Conservation (phyloP, 352 stramenopile genomes). For the Phytophthora sp. region DNA sequence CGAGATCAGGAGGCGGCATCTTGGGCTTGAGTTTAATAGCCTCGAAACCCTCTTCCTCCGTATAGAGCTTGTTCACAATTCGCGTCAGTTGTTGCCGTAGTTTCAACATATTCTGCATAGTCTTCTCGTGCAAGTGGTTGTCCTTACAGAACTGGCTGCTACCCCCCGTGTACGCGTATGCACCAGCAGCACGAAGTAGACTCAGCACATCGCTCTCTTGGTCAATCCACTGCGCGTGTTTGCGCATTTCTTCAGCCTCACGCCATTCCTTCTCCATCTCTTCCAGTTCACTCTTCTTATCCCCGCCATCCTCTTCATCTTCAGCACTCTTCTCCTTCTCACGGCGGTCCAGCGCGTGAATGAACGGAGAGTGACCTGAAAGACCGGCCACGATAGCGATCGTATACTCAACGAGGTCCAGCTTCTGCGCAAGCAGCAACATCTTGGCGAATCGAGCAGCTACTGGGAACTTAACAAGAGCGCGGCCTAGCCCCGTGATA, state of each 20-base stretch:
- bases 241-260: constrained; percentile 73
- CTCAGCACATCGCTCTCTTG: constrained; percentile 85
- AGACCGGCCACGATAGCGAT: constrained; percentile 83
- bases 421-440: constrained; percentile 81
- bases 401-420: constrained; percentile 77
- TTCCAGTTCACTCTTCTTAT: constrained; percentile 49
- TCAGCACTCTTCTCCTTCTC: constrained; percentile 48
- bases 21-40: constrained; percentile 59
- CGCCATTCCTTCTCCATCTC: constrained; percentile 81
- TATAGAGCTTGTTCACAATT: constrained; percentile 80
- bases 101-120: constrained; percentile 89
- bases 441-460: constrained; percentile 91
- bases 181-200: constrained; percentile 74
- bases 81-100: constrained; percentile 82
- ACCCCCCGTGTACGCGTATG: constrained; percentile 76
- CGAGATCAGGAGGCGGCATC: constrained; percentile 69
- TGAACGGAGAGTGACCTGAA: constrained; percentile 79
- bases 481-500: constrained; percentile 83
- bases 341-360: constrained; percentile 58
- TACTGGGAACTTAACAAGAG: constrained; percentile 89
- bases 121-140: constrained; percentile 87
- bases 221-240: constrained; percentile 79
- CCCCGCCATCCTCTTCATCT: constrained; percentile 32
- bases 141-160: constrained; percentile 70
- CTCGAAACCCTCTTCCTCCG: constrained; percentile 44